A percentile compares a stretch with the other conserved stretches of the same genome.
phyloP scores from a whole-genome alignment of 768 basidiomycete genomes.

The Termitomyces sp. region DNA sequence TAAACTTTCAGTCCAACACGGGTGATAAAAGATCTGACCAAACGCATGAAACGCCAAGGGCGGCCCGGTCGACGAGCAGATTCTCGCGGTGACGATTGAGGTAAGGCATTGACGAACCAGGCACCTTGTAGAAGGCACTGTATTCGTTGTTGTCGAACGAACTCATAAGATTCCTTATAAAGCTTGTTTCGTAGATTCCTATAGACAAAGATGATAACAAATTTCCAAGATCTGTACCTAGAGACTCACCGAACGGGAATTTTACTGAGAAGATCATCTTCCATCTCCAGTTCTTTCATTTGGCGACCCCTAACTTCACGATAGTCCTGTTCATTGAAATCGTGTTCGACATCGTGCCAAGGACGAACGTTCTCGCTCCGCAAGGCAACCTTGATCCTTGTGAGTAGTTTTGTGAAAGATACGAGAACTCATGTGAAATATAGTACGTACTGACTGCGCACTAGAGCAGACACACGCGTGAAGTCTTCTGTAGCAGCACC shows the following conservation, averaged over 20 bases:
- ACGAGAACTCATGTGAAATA: constrained; percentile 6
- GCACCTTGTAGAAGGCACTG: constrained; percentile 85
- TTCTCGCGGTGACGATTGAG: constrained; percentile 46
- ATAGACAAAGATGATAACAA: neutral
- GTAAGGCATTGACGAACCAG: constrained; percentile 85
- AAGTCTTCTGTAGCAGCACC: constrained; percentile 75
- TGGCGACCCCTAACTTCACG: constrained; percentile 82
- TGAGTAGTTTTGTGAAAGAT: neutral
- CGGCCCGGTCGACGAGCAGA: constrained; percentile 50
- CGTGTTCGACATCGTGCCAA: constrained; percentile 82
- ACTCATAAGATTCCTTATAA: constrained; percentile 87
- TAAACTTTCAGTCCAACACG: neutral
- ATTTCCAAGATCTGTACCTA: neutral
- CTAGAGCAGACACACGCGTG: constrained; percentile 68
- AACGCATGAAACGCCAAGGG: constrained; percentile 83
- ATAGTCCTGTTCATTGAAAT: constrained; percentile 79
- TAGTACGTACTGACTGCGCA: constrained; percentile 74
- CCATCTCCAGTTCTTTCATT: constrained; percentile 84
- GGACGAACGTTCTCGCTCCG: constrained; percentile 65
- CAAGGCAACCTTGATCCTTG: constrained; percentile 72
- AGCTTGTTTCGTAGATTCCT: constrained; percentile 83
- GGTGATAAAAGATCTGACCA: constrained; percentile 41
- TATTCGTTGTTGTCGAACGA: constrained; percentile 83
- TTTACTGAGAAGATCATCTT: constrained; percentile 84
- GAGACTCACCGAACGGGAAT: constrained; percentile 71